Evolutionary conservation across 2,329 filamentous ascomycete genomes (phyloP).

Genomic region (Botrytis galanthina): DNA sequence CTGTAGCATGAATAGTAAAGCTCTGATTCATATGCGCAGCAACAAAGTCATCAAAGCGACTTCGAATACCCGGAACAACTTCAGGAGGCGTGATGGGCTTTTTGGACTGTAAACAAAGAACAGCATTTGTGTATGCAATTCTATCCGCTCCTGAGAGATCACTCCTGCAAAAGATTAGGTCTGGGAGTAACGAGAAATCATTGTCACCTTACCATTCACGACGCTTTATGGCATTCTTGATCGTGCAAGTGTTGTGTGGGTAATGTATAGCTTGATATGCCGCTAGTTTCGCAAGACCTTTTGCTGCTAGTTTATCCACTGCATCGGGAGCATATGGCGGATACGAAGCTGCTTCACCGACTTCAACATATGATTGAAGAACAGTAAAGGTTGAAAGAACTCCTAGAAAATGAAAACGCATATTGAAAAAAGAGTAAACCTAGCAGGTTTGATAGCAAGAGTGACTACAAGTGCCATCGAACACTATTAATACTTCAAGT

Average conservation of each 20-base stretch:
- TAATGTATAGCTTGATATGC: conserved; percentile 28
- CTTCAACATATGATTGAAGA: background rate
- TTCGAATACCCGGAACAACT: conserved; percentile 38
- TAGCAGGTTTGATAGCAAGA: background rate
- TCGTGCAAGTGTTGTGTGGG: conserved; percentile 35
- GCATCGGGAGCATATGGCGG: conserved; percentile 18
- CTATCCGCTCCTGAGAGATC: conserved; percentile 25
- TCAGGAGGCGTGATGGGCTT: conserved; percentile 36
- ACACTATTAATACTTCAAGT: background rate
- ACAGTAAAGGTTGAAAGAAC: background rate
- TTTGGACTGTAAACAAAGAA: conserved; percentile 40
- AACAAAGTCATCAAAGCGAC: conserved; percentile 42
- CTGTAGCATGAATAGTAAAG: conserved; percentile 26
- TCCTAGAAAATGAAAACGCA: background rate
- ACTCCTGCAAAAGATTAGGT: conserved; percentile 20
- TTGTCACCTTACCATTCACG: conserved; percentile 42
- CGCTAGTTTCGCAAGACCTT: conserved; percentile 38
- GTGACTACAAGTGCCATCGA: background rate
- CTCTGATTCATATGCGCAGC: conserved; percentile 41
- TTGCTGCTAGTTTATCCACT: conserved; percentile 37
- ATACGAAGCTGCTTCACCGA: background rate
- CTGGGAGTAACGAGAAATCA: background rate
- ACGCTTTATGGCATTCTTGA: conserved; percentile 42
- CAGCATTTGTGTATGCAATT: conserved; percentile 40
- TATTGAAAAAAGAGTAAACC: background rate